Base-by-base conservation (phyloP, 306 rosid genomes). In the Geum urbanum region DNA sequence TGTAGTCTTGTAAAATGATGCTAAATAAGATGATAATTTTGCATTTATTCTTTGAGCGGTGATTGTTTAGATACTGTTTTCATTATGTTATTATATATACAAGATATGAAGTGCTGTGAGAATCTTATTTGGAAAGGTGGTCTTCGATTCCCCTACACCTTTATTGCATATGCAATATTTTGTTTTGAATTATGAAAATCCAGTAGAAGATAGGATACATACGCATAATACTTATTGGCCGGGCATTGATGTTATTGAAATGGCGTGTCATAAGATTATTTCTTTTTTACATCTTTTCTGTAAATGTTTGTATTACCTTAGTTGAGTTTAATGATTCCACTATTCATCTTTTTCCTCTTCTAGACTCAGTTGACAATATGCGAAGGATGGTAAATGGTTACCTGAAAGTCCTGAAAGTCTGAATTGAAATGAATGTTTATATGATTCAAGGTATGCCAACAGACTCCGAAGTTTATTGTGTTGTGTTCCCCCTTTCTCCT, bases 311-410 rank as follows among this genome's bases (percentile, higher is more conserved):
- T 63, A 48, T 70, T 41, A 40, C 51, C 16, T 20, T 35, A 8
- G 43, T 19, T 55, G 53, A 40, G 24, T 46, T 39, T 69, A 74
- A 69, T 11, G 14, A 53, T 15, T 55, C 8, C 13, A 46, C 65
- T 10, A 59, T 63, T 70, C 73, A 49, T 72, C 18, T 54, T 40
- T 76, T 63, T 76, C 78, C 67, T 71, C 39, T 61, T 54, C 18
- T 81, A 92, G 98, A 92, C 91, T 49, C 87, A 89, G 50, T 81
- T 92, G 51, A 90, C 98, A 15, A 92, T 92, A 72, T 92, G 97
- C 3, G 97, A 92, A 86, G 98, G 98, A 37, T n/a, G n/a, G n/a
- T n/a, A n/a, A n/a, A n/a, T n/a, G n/a, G n/a, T n/a, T n/a, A n/a
- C n/a, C n/a, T n/a, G n/a, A n/a, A n/a, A n/a, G n/a, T n/a, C n/a